Base-by-base conservation (phyloP, 108 stramenopile genomes). In the Pelagomonas calceolata region DNA sequence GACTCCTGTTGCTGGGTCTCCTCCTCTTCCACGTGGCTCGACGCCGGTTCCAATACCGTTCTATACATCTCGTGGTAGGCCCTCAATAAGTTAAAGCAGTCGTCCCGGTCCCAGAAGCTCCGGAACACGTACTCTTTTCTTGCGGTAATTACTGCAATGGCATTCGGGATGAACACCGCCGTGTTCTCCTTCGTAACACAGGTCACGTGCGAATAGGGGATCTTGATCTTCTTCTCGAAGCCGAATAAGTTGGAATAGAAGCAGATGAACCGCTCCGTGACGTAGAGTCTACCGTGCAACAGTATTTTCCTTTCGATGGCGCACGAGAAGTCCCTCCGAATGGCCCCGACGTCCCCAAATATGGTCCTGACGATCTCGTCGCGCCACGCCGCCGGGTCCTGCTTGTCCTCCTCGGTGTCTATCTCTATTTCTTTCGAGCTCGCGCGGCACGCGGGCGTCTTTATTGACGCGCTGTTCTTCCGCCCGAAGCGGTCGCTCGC, bases 211-310 rank as follows among this genome's bases (percentile, higher is more conserved):
- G 77, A 73, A 45, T 80, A 82, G 30, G 81, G 81, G 30, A 82
- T 82, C 68, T 78, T 77, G 73, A 82, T 82, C 34, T 69, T 82
- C 75, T 82, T 82, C 68, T 82, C 82, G 39, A 81, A 77, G 39
- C 82, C 82, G 70, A 82, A 82, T 32, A 82, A 51, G 64, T 82
- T 82, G 68, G 71, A 73, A 75, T 82, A 82, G 70, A 82, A 82
- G 66, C 68, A 75, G 14, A 70, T 21, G 36, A 70, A 75, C 26
- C 26, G 17, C 70, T 39, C 43, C 0, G 82, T 82, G 18, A 82
- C 75, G 68, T 82, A 82, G 73, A 82, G 74, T 34, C 82, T 77
- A 0, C 82, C 82, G 73, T 82, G 82, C n/a, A 82, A 34, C 33
- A 81, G 64, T 21, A 82, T 75, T 17, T 77, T 80, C 70, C 80